Conservation (phyloP, 2,329 filamentous ascomycete genomes). For the Aspergillus cejpii region DNA sequence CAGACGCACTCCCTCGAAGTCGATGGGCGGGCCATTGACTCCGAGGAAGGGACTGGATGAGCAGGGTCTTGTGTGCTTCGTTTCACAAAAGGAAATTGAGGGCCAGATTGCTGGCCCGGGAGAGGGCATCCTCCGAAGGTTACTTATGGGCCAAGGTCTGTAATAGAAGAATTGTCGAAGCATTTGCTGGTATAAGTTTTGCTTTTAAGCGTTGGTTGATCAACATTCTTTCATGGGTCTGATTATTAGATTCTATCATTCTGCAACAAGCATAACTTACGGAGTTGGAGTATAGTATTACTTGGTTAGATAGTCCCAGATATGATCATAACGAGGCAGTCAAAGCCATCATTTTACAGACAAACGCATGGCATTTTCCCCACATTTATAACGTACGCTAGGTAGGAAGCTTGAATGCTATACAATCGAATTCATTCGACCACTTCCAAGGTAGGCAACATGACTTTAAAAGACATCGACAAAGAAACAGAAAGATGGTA, state of each 20-base stretch:
- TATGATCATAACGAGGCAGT: conserved; percentile 5
- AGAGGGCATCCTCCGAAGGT: conserved; percentile 39
- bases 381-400: conserved; percentile 2
- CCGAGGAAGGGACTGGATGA: conserved; percentile 58
- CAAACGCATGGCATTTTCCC: not conserved
- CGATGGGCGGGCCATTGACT: conserved; percentile 52
- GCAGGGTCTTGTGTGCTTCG: conserved; percentile 68
- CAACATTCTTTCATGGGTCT: not conserved
- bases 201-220: not conserved
- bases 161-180: conserved; percentile 13
- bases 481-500: conserved; percentile 2
- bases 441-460: conserved; percentile 4
- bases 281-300: conserved; percentile 2
- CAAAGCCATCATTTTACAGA: conserved; percentile 1
- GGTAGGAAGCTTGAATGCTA: conserved; percentile 5
- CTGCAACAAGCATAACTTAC: conserved; percentile 1
- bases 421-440: conserved; percentile 8
- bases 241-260: not conserved
- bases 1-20: conserved; percentile 64
- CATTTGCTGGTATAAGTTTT: not conserved
- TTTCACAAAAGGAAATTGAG: conserved; percentile 72
- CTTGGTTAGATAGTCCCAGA: conserved; percentile 2
- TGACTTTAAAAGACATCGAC: not conserved
- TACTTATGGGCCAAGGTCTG: conserved; percentile 36
- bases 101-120: conserved; percentile 57